These are phyloP conservation scores for Naumovozyma baii DNA, from an alignment of 805 yeast species.

Conservation along the genomic window DNA sequence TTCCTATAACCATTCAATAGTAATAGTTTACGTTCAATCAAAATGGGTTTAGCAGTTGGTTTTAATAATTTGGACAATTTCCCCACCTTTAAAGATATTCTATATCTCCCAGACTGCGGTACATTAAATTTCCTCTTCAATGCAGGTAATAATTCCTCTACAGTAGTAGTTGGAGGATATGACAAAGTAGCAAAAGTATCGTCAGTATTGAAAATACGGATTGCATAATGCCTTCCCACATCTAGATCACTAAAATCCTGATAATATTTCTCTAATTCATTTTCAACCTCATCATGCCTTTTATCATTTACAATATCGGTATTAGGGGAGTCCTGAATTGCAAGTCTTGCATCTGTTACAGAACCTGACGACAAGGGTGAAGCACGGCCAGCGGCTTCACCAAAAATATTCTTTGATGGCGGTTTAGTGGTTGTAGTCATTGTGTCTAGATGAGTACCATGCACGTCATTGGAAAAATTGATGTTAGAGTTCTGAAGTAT, in stretches of 20 bases:
- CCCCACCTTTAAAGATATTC: constrained; percentile 66
- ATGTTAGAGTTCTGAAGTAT: background rate
- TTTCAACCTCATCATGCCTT: constrained; percentile 30
- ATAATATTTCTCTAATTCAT: constrained; percentile 31
- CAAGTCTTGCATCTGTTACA: background rate
- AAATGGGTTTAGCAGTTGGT: constrained; percentile 63
- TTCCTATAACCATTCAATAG: constrained; percentile 70
- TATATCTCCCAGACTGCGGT: constrained; percentile 61
- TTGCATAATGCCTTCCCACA: constrained; percentile 28
- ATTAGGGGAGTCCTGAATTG: background rate
- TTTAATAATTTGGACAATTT: constrained; percentile 65
- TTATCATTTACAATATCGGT: constrained; percentile 18
- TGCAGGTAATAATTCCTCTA: constrained; percentile 58
- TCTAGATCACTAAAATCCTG: constrained; percentile 29
- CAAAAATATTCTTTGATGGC: background rate
- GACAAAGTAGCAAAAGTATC: constrained; percentile 73
- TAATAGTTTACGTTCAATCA: constrained; percentile 64
- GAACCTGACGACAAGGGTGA: background rate
- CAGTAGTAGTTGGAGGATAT: constrained; percentile 69
- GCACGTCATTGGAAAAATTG: too few relatives aligned
- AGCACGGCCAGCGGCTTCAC: background rate
- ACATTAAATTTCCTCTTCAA: constrained; percentile 72
- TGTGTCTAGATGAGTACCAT: too few relatives aligned
- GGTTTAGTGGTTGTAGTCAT: background rate
- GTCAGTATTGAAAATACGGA: constrained; percentile 77